Base-by-base conservation (phyloP, 805 yeast genomes). In the Barnettozyma pratensis region DNA sequence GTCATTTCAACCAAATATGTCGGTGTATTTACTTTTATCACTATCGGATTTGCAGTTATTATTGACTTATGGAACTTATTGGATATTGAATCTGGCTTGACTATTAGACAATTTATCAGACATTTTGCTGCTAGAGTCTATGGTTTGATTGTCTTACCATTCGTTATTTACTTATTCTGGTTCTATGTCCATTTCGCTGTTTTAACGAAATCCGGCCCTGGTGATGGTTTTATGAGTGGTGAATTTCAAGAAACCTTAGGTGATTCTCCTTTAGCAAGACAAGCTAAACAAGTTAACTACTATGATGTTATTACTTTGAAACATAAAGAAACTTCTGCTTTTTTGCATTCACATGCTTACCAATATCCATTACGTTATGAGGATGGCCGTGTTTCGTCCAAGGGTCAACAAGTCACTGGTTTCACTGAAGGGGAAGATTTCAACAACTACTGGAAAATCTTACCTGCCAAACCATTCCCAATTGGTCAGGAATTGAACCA, bases 1-100 rank as follows among this genome's bases (percentile, higher is more conserved):
- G 97, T 94, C 32, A 92, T 94, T 51, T 86, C 96, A 41, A 94
- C 97, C 49, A 94, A 94, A 65, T 91, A 94, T 67, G 97, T 94
- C 39, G 99, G 99, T 67, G 85, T 86, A 7, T 85, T 94, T 73
- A 90, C 98, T 0, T 94, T 85, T 66, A 75, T 83, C 43, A 80
- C 96, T 45, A 80, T 94, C 56, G 99, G 99, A 32, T 67, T 80
- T 49, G 96, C 96, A 40, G 97, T 94, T 7, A 60, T 78, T 6
- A 76, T 81, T 62, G 98, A 94, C 62, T 73, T 94, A 60, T 94
- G 99, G 99, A 76, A 79, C 53, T 71, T 91, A 57, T 73, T 94
- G 44, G 96, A 92, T 63, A 69, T 80, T 57, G 75, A 76, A 53
- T 75, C 77, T 34, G 92, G 94, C 1, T 73, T 85, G 51, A 68